phyloP scores from a whole-genome alignment of 139 green algal species.

The Chlorella ohadii region DNA sequence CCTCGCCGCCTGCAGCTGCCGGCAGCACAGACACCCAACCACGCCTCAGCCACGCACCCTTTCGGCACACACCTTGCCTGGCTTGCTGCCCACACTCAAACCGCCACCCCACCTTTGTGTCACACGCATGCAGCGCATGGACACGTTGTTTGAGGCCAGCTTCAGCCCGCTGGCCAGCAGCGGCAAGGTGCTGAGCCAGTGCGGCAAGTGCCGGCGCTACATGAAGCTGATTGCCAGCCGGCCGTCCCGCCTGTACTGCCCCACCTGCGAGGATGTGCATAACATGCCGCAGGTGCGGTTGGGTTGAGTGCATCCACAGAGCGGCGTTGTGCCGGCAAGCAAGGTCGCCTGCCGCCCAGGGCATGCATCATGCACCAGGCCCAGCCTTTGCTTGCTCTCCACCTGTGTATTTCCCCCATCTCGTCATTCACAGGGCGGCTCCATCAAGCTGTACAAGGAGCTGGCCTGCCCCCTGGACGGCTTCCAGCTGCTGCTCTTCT shows the following conservation, averaged over 20 bases:
- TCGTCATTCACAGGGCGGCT: conserved; percentile 47
- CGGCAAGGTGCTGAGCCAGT: conserved; percentile 84
- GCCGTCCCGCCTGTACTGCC: conserved; percentile 87
- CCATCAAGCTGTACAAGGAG: conserved; percentile 89
- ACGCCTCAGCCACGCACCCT: too few relatives aligned
- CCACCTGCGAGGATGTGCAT: conserved; percentile 89
- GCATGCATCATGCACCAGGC: too few relatives aligned
- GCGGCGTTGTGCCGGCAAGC: too few relatives aligned
- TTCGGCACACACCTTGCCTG: too few relatives aligned
- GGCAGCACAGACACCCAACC: too few relatives aligned
- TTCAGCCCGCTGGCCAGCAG: conserved; percentile 85
- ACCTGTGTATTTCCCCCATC: too few relatives aligned
- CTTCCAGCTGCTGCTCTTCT: conserved; percentile 93
- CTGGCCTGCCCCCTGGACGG: conserved; percentile 83
- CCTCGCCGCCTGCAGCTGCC: too few relatives aligned
- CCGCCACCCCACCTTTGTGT: too few relatives aligned
- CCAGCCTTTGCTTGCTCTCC: too few relatives aligned
- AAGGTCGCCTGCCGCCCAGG: too few relatives aligned
- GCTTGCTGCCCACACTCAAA: too few relatives aligned
- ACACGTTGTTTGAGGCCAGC: conserved; percentile 89
- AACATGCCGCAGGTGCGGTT: conserved; percentile 59
- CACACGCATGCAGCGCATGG: conserved; percentile 84
- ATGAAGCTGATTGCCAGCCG: conserved; percentile 85
- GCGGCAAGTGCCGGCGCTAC: conserved; percentile 88
- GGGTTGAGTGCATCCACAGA: too few relatives aligned